Evolutionary conservation across 306 rosid genomes (phyloP), one percentile per base, ranked within the genome.

Genomic region (Cucumis hystrix): DNA sequence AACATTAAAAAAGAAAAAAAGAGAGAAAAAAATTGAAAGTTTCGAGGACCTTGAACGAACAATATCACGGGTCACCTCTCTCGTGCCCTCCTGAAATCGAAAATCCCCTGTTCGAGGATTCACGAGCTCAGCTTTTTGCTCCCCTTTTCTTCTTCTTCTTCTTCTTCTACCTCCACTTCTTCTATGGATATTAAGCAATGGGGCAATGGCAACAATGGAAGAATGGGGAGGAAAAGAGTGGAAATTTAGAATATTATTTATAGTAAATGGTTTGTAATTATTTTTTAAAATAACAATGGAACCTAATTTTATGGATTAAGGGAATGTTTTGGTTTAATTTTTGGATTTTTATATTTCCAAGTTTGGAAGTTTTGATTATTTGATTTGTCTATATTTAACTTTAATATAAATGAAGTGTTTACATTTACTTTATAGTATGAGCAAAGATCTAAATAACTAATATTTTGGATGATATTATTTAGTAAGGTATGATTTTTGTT

Each of bases 41-140:
- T 43, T 43, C 51, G 72, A 66, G 51, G 51, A 71, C 75, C 75
- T 68, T 21, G 75, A 45, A 28, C 23, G 75, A 70, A 70, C 58
- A 23, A 70, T 7, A 12, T 47, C 57, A 45, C 75, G 75, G 58
- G 33, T 70, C 40, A 39, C 75, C 21, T 23, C 59, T 70, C 59
- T 70, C 40, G 40, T 47, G 10, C 51, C 6, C 3, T 3, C 75
- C 39, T 70, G 75, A 43, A 70, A 45, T 47, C 58, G 58, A 70
- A 70, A 45, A 70, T 43, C 35, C 7, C 59, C 75, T 6, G 21
- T 70, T 70, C 57, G 59, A 70, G 58, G 75, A 47, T 47, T 70
- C 75, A 47, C 58, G 8, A 13, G 40, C 56, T 70, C 37, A 4
- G 40, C 75, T 47, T 45, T 45, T 47, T 23, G 59, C 75, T 1